Conservation (phyloP, 176 grass and related monocot genomes). For the Musa acuminata region DNA sequence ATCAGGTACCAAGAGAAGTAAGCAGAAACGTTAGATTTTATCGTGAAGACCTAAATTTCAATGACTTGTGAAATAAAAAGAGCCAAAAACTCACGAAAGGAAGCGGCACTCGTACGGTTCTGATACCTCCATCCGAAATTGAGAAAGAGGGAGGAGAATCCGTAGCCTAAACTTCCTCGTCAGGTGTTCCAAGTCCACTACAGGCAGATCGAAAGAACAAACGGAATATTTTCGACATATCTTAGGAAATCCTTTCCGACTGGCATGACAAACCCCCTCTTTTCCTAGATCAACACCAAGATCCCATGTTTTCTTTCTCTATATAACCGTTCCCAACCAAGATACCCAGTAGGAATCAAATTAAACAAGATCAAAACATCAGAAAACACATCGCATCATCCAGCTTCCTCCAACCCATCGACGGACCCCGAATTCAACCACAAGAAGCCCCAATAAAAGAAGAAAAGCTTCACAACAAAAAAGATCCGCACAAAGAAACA, state of each 20-base stretch:
- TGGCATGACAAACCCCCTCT: neutral
- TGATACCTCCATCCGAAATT: neutral
- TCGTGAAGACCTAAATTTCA: no score
- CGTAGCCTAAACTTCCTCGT: neutral
- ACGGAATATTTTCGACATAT: neutral
- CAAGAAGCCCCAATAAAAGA: neutral
- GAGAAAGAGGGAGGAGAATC: neutral
- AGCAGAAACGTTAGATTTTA: no score
- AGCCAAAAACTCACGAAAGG: no score
- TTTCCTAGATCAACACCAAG: neutral
- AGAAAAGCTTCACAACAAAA: neutral
- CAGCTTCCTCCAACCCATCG: no score
- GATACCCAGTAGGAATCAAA: neutral
- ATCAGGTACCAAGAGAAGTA: no score
- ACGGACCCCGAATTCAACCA: neutral
- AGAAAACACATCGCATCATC: neutral
- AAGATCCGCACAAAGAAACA: no score
- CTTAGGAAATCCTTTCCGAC: neutral
- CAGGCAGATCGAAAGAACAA: neutral
- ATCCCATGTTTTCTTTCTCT: neutral
- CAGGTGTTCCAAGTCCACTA: neutral
- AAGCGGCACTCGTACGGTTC: no score
- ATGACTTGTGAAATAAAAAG: no score
- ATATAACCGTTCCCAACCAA: no score
- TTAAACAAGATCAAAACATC: neutral